Evolutionary conservation across 169 alveolate genomes (phyloP).

Genomic region (Plasmodium chabaudi): DNA sequence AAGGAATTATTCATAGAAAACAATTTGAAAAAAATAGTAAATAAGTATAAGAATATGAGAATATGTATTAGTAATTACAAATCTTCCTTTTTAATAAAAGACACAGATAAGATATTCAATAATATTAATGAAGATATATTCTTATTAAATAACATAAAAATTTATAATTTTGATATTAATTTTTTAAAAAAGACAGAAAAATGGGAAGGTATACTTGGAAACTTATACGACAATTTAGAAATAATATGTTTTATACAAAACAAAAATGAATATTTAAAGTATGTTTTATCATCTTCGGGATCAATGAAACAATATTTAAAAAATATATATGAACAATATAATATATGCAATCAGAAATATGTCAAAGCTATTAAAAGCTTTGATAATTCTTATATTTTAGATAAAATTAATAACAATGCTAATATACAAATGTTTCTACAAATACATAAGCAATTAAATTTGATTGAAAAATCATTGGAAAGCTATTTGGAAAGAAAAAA

Average conservation of each 20-base stretch:
- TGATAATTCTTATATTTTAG: slow-evolving; percentile 65
- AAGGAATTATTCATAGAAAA: slow-evolving; percentile 70
- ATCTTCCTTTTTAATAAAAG: slow-evolving; percentile 33
- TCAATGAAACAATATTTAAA: slow-evolving; percentile 67
- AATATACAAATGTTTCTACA: slow-evolving; percentile 86
- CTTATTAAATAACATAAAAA: slow-evolving; percentile 66
- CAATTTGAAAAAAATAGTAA: slow-evolving; percentile 58
- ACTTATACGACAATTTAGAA: slow-evolving; percentile 93
- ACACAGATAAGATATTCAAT: slow-evolving; percentile 38
- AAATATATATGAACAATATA: slow-evolving; percentile 86
- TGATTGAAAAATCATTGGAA: slow-evolving; percentile 93
- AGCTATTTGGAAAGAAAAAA: slow-evolving; percentile 94
- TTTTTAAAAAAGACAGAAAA: slow-evolving; percentile 87
- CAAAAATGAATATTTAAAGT: slow-evolving; percentile 91
- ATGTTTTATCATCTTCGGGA: slow-evolving; percentile 87
- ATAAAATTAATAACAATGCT: slow-evolving; percentile 87
- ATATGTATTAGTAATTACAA: slow-evolving; percentile 25
- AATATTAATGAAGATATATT: slow-evolving; percentile 75
- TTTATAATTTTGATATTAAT: slow-evolving; percentile 73
- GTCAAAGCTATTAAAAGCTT: slow-evolving; percentile 77
- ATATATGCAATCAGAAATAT: slow-evolving; percentile 85
- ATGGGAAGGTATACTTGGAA: slow-evolving; percentile 91
- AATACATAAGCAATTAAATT: slow-evolving; percentile 87
- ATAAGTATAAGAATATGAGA: slow-evolving; percentile 69
- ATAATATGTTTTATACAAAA: slow-evolving; percentile 88